These are phyloP conservation scores for Rhynchosporium agropyri DNA, from an alignment of 2,329 filamentous ascomycete species.

Conservation along the genomic window DNA sequence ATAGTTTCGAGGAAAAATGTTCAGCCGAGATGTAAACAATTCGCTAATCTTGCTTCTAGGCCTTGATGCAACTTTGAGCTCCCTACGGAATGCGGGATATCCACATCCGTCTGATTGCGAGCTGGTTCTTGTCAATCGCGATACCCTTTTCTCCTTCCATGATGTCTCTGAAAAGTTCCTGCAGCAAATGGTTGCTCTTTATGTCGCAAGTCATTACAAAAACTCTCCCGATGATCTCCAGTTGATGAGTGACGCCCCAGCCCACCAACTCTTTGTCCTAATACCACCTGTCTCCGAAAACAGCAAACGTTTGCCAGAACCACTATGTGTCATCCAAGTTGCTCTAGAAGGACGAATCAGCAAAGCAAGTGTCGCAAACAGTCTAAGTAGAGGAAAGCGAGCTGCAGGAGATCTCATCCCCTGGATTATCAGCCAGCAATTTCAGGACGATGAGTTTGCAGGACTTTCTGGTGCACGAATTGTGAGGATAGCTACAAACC, in stretches of 20 bases:
- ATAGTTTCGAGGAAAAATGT: too few species aligned
- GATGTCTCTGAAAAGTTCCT: conserved; percentile 95
- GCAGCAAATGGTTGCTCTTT: conserved; percentile 97
- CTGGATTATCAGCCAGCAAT: conserved; percentile 97
- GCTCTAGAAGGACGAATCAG: conserved; percentile 95
- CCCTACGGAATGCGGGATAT: conserved; percentile 56
- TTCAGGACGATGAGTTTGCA: conserved; percentile 96
- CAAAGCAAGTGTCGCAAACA: conserved; percentile 86
- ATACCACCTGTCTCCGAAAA: conserved; percentile 82
- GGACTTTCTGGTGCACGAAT: conserved; percentile 88
- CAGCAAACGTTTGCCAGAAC: conserved; percentile 81
- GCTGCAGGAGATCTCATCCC: conserved; percentile 93
- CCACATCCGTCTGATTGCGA: conserved; percentile 92
- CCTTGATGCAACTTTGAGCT: conserved; percentile 78
- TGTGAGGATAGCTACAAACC: conserved; percentile 94
- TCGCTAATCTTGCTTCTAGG: conserved; percentile 11
- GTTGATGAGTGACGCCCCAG: conserved; percentile 95
- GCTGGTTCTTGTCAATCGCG: conserved; percentile 90
- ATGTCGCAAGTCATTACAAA: conserved; percentile 97
- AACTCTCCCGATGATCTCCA: conserved; percentile 98
- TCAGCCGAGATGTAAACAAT: background rate
- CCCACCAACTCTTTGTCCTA: conserved; percentile 93
- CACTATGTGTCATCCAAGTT: conserved; percentile 92
- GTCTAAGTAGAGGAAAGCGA: conserved; percentile 83
- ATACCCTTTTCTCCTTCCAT: conserved; percentile 97